Evolutionary conservation across 2,329 filamentous ascomycete genomes (phyloP).

Genomic region (Epichloe glyceriae): DNA sequence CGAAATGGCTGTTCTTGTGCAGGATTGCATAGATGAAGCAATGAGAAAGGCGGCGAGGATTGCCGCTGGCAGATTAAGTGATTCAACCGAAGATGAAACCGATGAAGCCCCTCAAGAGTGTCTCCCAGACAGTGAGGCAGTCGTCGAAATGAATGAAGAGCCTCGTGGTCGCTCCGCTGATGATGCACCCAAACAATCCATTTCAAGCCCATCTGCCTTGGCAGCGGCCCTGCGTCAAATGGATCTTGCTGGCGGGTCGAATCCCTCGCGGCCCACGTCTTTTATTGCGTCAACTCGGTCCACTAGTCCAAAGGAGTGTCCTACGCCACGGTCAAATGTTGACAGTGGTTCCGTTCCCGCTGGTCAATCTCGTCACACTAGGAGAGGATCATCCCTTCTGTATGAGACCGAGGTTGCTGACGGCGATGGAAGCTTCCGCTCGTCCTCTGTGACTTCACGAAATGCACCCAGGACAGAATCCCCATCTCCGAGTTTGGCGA

Average conservation of each 20-base stretch:
- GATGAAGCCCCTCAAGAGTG: conserved; percentile 13
- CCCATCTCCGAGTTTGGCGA: conserved; percentile 71
- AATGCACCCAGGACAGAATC: conserved; percentile 67
- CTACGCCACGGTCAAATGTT: conserved; percentile 76
- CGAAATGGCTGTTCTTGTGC: conserved; percentile 83
- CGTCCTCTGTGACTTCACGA: conserved; percentile 59
- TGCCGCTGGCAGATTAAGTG: conserved; percentile 70
- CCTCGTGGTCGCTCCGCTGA: conserved; percentile 8
- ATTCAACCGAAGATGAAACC: conserved; percentile 54
- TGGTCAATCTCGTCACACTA: conserved; percentile 48
- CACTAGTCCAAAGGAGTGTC: conserved; percentile 80
- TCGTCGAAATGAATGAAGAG: conserved; percentile 6
- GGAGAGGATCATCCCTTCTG: conserved; percentile 59
- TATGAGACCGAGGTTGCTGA: conserved; percentile 75
- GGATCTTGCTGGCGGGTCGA: conserved; percentile 17
- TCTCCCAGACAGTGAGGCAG: conserved; percentile 5
- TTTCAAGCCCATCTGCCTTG: conserved; percentile 36
- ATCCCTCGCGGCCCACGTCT: conserved; percentile 35
- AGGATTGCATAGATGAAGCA: conserved; percentile 90
- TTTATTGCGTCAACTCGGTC: conserved; percentile 64
- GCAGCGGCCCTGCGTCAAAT: conserved; percentile 38
- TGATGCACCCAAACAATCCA: conserved; percentile 7
- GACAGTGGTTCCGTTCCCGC: conserved; percentile 40
- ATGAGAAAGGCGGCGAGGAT: conserved; percentile 81
- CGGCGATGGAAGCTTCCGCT: conserved; percentile 80